These are phyloP conservation scores for Fusarium redolens DNA, from an alignment of 2,329 filamentous ascomycete genomes.

Conservation along the genomic window DNA sequence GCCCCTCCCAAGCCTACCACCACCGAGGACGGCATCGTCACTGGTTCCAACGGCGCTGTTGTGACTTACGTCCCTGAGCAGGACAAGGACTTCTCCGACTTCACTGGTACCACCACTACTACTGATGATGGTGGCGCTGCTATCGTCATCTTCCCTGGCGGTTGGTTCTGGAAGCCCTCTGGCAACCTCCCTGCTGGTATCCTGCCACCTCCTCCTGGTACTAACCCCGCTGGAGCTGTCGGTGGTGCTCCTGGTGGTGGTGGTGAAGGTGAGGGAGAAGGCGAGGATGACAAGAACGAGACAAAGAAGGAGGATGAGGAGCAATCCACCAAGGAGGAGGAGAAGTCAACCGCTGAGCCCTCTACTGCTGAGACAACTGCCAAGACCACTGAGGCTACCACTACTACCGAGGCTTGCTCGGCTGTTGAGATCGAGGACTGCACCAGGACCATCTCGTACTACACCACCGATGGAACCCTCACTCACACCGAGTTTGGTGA, in stretches of 20 bases:
- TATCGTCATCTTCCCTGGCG: constrained; percentile 12
- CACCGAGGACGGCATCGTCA: constrained; percentile 6
- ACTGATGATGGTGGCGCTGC: constrained; percentile 12
- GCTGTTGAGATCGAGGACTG: constrained; percentile 15
- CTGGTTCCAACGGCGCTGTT: constrained; percentile 5
- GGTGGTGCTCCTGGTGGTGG: neutral
- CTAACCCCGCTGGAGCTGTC: neutral
- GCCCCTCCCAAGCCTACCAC: neutral
- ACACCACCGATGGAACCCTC: neutral
- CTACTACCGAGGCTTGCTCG: constrained; percentile 5
- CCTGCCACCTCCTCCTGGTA: neutral
- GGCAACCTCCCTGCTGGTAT: neutral
- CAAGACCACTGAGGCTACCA: constrained; percentile 12
- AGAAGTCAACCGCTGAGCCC: neutral
- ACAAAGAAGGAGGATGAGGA: neutral
- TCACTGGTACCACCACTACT: constrained; percentile 13
- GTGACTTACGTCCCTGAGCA: constrained; percentile 12
- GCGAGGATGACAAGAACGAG: neutral
- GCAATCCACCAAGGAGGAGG: neutral
- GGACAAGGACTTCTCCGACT: constrained; percentile 12
- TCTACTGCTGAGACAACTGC: neutral
- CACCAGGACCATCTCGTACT: constrained; percentile 12
- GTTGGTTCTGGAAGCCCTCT: constrained; percentile 20
- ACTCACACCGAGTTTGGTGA: constrained; percentile 14
- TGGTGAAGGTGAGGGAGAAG: neutral